phyloP scores from a whole-genome alignment of 2,329 filamentous ascomycete genomes.

The Aspergillus costaricaensis region DNA sequence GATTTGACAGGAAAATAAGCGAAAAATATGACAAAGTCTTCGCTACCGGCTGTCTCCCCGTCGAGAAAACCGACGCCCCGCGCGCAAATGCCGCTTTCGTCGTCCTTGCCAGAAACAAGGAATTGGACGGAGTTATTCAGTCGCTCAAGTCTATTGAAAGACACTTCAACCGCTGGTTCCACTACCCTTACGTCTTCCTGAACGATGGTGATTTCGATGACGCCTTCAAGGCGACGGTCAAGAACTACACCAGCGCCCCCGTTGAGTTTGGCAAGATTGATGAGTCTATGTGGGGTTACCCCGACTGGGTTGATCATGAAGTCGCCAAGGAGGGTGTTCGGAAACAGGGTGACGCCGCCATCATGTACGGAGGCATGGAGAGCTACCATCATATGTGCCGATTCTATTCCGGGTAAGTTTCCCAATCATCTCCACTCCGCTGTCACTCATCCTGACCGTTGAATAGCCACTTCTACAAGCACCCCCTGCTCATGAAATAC shows the following conservation, averaged over 20 bases:
- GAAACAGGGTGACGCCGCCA: constrained; percentile 93
- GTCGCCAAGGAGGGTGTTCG: constrained; percentile 94
- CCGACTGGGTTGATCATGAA: constrained; percentile 92
- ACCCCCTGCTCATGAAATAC: constrained; percentile 90
- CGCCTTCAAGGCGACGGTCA: constrained; percentile 83
- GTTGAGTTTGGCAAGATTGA: constrained; percentile 96
- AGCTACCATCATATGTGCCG: constrained; percentile 99
- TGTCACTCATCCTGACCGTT: constrained; percentile 21
- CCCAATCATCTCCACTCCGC: not conserved
- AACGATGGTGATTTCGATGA: constrained; percentile 98
- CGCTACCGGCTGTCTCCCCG: constrained; percentile 77
- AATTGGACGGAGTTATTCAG: constrained; percentile 92
- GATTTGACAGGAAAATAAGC: constrained; percentile 75
- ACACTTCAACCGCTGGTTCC: constrained; percentile 98
- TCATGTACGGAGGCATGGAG: constrained; percentile 99
- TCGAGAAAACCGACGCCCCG: constrained; percentile 71
- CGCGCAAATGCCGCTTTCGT: constrained; percentile 95
- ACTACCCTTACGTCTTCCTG: constrained; percentile 97
- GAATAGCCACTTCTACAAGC: constrained; percentile 88
- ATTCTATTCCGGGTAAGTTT: constrained; percentile 89
- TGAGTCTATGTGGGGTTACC: constrained; percentile 90
- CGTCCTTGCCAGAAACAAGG: constrained; percentile 92
- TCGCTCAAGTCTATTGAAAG: constrained; percentile 97
- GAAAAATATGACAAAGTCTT: constrained; percentile 98
- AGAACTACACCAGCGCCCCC: constrained; percentile 81